Percentiles rank a stretch among this genome's conserved stretches.
These are phyloP conservation scores for Thelonectria blattea DNA, from an alignment of 2,329 filamentous ascomycete genomes.

Conservation along the genomic window DNA sequence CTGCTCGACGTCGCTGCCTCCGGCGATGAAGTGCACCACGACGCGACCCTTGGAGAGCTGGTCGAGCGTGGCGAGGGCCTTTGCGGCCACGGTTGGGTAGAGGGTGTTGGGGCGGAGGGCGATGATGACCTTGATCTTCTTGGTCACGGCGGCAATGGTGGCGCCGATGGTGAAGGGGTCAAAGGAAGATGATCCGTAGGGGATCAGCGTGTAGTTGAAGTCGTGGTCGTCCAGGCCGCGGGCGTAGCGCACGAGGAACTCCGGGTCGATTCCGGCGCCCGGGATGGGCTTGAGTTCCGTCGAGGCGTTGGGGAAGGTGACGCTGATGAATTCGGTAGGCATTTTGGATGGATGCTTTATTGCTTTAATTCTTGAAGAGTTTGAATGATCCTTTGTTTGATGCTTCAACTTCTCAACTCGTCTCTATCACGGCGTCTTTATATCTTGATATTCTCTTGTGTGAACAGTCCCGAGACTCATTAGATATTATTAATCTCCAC, in stretches of 20 bases:
- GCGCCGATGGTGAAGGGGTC: constrained; percentile 60
- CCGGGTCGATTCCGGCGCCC: constrained; percentile 58
- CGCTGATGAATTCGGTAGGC: constrained; percentile 62
- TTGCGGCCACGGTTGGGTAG: constrained; percentile 67
- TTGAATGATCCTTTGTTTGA: not conserved
- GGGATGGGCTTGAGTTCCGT: constrained; percentile 62
- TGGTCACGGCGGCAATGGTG: constrained; percentile 62
- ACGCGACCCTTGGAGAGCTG: constrained; percentile 63
- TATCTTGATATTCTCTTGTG: constrained; percentile 16
- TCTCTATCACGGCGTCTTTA: constrained; percentile 16
- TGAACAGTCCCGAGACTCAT: not conserved
- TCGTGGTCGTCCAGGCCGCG: constrained; percentile 63
- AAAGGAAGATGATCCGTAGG: constrained; percentile 58
- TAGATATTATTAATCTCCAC: constrained; percentile 35
- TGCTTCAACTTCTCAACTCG: not conserved
- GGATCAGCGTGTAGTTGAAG: constrained; percentile 67
- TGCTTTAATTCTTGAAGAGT: not conserved
- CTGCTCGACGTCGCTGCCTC: constrained; percentile 65
- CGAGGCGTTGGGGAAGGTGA: constrained; percentile 62
- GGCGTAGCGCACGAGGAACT: constrained; percentile 62
- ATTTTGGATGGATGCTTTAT: constrained; percentile 25
- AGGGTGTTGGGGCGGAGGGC: constrained; percentile 64
- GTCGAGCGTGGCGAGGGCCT: constrained; percentile 65
- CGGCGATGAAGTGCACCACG: constrained; percentile 68
- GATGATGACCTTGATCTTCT: constrained; percentile 66